Conservation (phyloP, 805 yeast species). For the Metschnikowia vanudenii region DNA sequence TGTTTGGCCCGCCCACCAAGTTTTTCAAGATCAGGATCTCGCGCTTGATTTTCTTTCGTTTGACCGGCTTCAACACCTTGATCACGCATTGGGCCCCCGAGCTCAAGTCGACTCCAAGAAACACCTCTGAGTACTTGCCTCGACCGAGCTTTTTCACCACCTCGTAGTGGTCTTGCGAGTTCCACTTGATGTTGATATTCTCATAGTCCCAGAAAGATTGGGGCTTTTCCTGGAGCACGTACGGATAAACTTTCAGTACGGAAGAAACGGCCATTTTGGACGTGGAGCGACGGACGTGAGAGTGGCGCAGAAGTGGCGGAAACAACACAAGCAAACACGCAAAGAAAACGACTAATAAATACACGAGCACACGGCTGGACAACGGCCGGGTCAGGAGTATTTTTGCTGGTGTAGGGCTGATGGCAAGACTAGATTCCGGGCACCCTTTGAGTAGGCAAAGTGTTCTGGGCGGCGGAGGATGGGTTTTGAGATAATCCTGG, state of each 20-base stretch:
- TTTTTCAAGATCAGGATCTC: slow-evolving; percentile 87
- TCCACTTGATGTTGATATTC: slow-evolving; percentile 75
- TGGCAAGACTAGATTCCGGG: too few species aligned
- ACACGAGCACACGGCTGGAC: slow-evolving; percentile 2
- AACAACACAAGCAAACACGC: slow-evolving; percentile 3
- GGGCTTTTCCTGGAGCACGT: slow-evolving; percentile 74
- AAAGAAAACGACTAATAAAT: slow-evolving; percentile 1
- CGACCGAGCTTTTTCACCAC: slow-evolving; percentile 82
- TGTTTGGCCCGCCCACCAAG: slow-evolving; percentile 78
- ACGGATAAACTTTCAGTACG: slow-evolving; percentile 75
- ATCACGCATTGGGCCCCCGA: slow-evolving; percentile 71
- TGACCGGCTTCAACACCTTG: slow-evolving; percentile 90
- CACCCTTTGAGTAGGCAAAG: too few species aligned
- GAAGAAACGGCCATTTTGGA: slow-evolving; percentile 37
- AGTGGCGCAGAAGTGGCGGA: not conserved
- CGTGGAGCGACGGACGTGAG: not conserved
- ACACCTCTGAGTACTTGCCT: slow-evolving; percentile 93
- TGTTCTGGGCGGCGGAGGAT: too few species aligned
- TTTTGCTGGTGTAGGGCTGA: not conserved
- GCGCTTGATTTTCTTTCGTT: slow-evolving; percentile 86
- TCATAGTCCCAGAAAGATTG: slow-evolving; percentile 81
- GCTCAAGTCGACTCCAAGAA: slow-evolving; percentile 70
- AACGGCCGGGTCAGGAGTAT: slow-evolving; percentile 2
- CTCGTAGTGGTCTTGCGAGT: slow-evolving; percentile 81
- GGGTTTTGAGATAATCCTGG: too few species aligned